Evolutionary conservation across 805 yeast genomes (phyloP), one percentile per base, ranked within the genome.

Genomic region (Osmozyma mogii): DNA sequence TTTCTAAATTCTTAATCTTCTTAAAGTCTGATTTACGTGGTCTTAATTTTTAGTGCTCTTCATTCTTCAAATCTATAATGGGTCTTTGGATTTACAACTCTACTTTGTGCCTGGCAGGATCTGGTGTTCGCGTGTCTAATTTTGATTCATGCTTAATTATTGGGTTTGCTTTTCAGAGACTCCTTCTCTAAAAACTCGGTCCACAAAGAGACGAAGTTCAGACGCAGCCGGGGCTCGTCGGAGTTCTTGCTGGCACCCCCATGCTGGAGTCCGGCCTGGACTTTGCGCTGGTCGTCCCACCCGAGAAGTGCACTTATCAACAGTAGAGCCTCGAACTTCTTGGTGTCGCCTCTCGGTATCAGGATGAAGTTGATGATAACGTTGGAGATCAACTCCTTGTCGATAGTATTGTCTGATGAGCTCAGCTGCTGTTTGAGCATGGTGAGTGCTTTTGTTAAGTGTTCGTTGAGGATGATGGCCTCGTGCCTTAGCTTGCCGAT

Each of bases 401-500:
- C 97, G 2, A 89, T 85, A 6, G 79, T 70, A 28, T 78, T 83
- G 6, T 85, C 74, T 13, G 47, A 33, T 18, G 46, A 48, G 22
- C 76, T 75, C 23, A 83, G 74, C 30, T 79, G 82, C 48, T 78
- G 78, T 45, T 87, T 84, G 35, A 92, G 70, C 68, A 89, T 65
- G 15, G 84, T 75, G 37, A 89, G 59, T 1, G 97, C 94, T 47
- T 92, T 89, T n/a, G 95, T 87, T 31, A 92, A 60, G 57, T 92
- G 97, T 50, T 92, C 98, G 52, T 92, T 92, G 34, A 89, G 60
- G 15, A 84, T 84, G 7, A 92, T 89, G 2, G 94, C 89, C 53
- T 92, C 98, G 52, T 89, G 97, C 30, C 96, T 73, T 28, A 92
- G 68, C 50, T 89, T 92, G 2, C 97, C 97, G 29, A 92, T 75